Evolutionary conservation across 139 green algal species (phyloP).

Genomic region (Spirogloea muscicola): DNA sequence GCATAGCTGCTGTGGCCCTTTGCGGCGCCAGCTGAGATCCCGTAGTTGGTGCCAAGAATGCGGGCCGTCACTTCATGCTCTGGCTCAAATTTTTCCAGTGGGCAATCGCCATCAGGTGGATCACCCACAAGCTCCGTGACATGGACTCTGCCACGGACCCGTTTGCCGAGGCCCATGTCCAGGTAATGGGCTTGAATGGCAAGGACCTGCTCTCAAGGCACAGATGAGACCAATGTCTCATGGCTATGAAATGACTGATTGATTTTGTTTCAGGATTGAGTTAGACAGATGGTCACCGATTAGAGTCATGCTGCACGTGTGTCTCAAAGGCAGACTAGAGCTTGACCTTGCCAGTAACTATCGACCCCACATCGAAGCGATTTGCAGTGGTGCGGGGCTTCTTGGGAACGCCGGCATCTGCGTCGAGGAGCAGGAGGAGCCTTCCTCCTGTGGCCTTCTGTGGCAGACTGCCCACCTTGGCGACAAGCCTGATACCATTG

Average conservation of each 20-base stretch:
- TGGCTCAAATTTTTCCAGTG: conserved; percentile 53
- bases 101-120: conserved; percentile 63
- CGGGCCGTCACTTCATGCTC: conserved; percentile 56
- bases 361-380: no score
- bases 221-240: no score
- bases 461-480: background rate
- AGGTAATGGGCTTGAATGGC: conserved; percentile 50
- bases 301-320: no score
- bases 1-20: background rate
- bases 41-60: conserved; percentile 56
- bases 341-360: no score
- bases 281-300: no score
- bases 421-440: background rate
- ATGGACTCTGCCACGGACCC: conserved; percentile 56
- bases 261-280: no score
- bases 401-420: no score
- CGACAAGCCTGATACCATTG: conserved; percentile 5
- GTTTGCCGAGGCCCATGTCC: conserved; percentile 49
- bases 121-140: conserved; percentile 61
- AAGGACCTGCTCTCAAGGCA: conserved; percentile 50
- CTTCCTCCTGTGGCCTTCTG: background rate
- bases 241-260: no score
- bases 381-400: no score
- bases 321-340: no score
- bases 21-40: background rate